Evolutionary conservation across 2,329 filamentous ascomycete species (phyloP).

Genomic region (Botrytis deweyae): DNA sequence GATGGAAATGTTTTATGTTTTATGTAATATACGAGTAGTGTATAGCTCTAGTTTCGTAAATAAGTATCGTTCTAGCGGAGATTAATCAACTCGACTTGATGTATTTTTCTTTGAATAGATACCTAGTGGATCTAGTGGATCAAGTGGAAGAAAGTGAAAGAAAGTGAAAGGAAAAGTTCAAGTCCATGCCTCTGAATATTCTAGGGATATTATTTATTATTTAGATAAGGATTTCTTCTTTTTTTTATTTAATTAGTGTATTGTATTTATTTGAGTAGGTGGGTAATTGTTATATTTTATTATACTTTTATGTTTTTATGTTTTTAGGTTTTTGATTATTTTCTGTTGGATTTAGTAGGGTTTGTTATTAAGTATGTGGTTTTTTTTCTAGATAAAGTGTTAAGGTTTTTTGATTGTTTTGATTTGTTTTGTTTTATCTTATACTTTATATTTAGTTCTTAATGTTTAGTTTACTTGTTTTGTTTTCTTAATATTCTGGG

Average conservation of each 20-base stretch:
- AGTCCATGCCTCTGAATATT: neutral
- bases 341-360: neutral
- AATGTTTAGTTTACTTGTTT: too few relatives aligned
- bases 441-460: too few relatives aligned
- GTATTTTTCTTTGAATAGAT: too few relatives aligned
- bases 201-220: neutral
- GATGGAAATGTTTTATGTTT: neutral
- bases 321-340: neutral
- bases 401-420: too few relatives aligned
- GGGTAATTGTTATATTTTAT: too few relatives aligned
- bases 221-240: neutral
- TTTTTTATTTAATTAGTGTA: neutral
- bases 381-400: neutral
- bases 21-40: neutral
- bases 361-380: neutral
- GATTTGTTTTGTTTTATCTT: too few relatives aligned
- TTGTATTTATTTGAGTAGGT: too few relatives aligned
- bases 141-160: too few relatives aligned
- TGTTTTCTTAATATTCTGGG: too few relatives aligned
- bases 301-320: too few relatives aligned
- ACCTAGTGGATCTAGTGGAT: too few relatives aligned
- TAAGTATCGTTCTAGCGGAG: neutral
- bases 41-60: neutral
- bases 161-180: too few relatives aligned
- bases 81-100: neutral